Percentiles rank a stretch among this genome's conserved stretches.
Conservation (phyloP, 2,329 filamentous ascomycete genomes). For the Gnomoniopsis smithogilvyi region DNA sequence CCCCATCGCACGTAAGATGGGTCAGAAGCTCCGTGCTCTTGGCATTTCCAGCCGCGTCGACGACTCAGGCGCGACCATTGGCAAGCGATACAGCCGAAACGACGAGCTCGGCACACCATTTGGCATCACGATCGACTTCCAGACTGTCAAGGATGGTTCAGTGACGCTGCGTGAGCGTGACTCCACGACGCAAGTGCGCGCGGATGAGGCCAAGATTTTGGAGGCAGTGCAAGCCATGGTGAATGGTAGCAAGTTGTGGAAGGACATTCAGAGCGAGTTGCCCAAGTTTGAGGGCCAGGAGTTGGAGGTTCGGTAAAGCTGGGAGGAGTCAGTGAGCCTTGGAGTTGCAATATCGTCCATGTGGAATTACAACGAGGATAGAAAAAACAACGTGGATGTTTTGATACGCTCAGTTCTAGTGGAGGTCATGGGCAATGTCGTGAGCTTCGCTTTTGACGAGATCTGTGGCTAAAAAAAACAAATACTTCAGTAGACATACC, state of each 20-base stretch:
- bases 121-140: constrained; percentile 93
- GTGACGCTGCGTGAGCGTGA: constrained; percentile 90
- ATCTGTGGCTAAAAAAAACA: not conserved
- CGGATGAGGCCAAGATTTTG: constrained; percentile 75
- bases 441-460: not conserved
- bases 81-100: constrained; percentile 91
- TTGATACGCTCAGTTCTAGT: not conserved
- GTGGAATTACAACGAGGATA: not conserved
- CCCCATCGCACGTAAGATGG: constrained; percentile 71
- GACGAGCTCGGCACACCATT: constrained; percentile 94
- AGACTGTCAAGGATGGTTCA: constrained; percentile 82
- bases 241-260: constrained; percentile 54
- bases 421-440: not conserved
- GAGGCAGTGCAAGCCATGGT: constrained; percentile 61
- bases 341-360: too few species aligned
- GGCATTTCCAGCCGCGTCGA: constrained; percentile 85
- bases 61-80: constrained; percentile 86
- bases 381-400: not conserved
- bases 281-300: constrained; percentile 83
- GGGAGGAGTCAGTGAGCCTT: too few species aligned
- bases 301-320: constrained; percentile 35
- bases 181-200: constrained; percentile 85
- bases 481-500: not conserved
- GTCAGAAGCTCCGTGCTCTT: constrained; percentile 69
- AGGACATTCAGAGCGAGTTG: constrained; percentile 71